Base-by-base conservation (phyloP, 148 eudicot species). In the Silene uniflora region DNA sequence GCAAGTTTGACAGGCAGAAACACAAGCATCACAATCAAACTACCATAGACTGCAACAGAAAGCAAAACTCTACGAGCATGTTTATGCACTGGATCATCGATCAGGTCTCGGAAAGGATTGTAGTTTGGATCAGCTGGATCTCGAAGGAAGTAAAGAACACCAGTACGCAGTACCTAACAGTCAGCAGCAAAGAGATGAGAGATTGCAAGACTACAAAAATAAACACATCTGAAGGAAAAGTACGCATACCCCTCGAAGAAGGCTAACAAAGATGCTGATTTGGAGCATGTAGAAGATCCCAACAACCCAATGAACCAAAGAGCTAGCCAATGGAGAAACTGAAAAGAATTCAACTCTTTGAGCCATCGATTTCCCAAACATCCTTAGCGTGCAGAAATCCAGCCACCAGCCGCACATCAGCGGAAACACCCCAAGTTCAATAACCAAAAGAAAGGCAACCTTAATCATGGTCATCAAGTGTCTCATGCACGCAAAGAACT, bases 341-440 rank as follows among this genome's bases (percentile, higher is more conserved):
- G 98, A 82, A 80, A 92, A 90, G 83, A 95, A 95, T 49, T 95
- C 97, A 56, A 89, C 89, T 83, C 98, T 92, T 72, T 92, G 89
- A 61, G 91, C 76, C 81, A 95, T 90, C 10, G 97, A 83, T 82
- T 87, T 95, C 66, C 96, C 98, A 86, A 95, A 95, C 96, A 92
- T 92, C 76, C 88, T 86, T 74, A 95, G 80, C 7, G 98, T 95
- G 85, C 98, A 95, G 69, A 95, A 83, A 86, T 95, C 98, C 71
- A 95, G 82, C 98, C 98, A 95, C 98, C 98, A 95, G 49, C 98
- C 98, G 67, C 97, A 92, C 98, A 95, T 90, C 82, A 95, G 76
- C 18, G 98, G 98, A 58, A 95, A 95, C 69, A 92, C 98, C 27
- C 97, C 98, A 56, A 94, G 97, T 84, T 92, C 97, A 79, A 95